Percentiles rank a stretch among this genome's conserved stretches.
Conservation (phyloP, 352 stramenopile species). For the Pythium rhizo-oryzae region DNA sequence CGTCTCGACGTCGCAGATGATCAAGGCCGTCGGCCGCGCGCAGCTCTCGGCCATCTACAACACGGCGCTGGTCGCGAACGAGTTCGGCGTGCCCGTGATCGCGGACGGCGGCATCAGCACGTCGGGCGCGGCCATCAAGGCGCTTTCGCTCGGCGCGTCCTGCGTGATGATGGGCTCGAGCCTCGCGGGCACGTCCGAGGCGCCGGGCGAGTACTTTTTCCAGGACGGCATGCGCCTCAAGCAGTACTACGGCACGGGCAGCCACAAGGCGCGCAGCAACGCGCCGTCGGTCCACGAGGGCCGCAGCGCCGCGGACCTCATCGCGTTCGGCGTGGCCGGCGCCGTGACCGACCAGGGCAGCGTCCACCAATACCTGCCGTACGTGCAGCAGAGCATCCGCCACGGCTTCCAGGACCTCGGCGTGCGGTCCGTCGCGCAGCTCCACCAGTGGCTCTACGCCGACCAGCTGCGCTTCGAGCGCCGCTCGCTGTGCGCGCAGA, state of each 20-base stretch:
- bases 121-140: slow-evolving; percentile 98
- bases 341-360: slow-evolving; percentile 98
- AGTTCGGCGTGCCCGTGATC: slow-evolving; percentile 97
- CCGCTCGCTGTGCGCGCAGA: slow-evolving; percentile 96
- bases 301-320: slow-evolving; percentile 83
- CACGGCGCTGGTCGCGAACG: slow-evolving; percentile 91
- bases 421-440: slow-evolving; percentile 83
- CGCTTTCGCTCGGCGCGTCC: slow-evolving; percentile 94
- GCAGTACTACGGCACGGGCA: slow-evolving; percentile 98
- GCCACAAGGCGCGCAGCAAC: slow-evolving; percentile 92
- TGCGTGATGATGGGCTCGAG: slow-evolving; percentile 99
- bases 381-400: slow-evolving; percentile 96
- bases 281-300: slow-evolving; percentile 36
- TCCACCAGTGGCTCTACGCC: slow-evolving; percentile 75
- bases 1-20: slow-evolving; percentile 99
- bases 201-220: slow-evolving; percentile 99
- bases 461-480: slow-evolving; percentile 94
- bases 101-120: slow-evolving; percentile 98
- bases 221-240: slow-evolving; percentile 99
- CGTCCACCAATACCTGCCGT: slow-evolving; percentile 97
- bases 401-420: slow-evolving; percentile 98
- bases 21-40: slow-evolving; percentile 97
- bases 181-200: slow-evolving; percentile 97
- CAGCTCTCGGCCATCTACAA: slow-evolving; percentile 99
- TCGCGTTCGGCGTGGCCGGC: slow-evolving; percentile 97